A percentile compares a stretch with the other conserved stretches of the same genome.
Evolutionary conservation across 257 asterid species (phyloP).

Genomic region (Solanum tarijense): DNA sequence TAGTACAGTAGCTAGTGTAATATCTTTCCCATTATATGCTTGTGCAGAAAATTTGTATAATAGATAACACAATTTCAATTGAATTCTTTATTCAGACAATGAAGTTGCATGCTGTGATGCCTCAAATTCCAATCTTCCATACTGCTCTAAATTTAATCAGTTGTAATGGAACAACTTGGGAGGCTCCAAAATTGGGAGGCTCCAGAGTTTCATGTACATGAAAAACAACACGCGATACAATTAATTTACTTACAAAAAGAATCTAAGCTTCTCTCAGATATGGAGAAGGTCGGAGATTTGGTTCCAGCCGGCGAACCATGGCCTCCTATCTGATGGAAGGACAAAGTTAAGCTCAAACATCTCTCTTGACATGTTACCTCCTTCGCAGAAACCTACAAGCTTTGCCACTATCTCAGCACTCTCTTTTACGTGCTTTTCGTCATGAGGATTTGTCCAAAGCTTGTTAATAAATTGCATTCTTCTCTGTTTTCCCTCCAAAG

Average conservation of each 20-base stretch:
- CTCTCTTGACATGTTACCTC: slow-evolving; percentile 75
- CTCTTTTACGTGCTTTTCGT: slow-evolving; percentile 56
- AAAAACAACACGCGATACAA: not conserved
- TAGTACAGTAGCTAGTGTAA: not conserved
- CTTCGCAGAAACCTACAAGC: slow-evolving; percentile 76
- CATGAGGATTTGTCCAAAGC: slow-evolving; percentile 72
- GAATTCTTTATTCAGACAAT: not conserved
- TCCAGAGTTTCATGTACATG: slow-evolving; percentile 12
- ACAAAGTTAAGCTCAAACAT: slow-evolving; percentile 89
- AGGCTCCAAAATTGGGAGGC: slow-evolving; percentile 28
- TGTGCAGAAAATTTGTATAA: not conserved
- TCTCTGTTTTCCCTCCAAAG: slow-evolving; percentile 79
- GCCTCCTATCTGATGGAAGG: slow-evolving; percentile 72
- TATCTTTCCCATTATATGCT: not conserved
- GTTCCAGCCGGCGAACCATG: slow-evolving; percentile 85
- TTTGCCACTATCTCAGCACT: slow-evolving; percentile 85
- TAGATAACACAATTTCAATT: not conserved
- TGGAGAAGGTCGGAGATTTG: slow-evolving; percentile 77
- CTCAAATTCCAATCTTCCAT: not conserved
- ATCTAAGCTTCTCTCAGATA: slow-evolving; percentile 36
- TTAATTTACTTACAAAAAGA: slow-evolving; percentile 23
- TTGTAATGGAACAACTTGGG: not conserved
- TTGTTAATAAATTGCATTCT: slow-evolving; percentile 69
- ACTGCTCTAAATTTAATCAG: not conserved
- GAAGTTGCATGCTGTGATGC: not conserved